Conservation (phyloP, 2,329 filamentous ascomycete genomes). For the Apiospora phragmitis region DNA sequence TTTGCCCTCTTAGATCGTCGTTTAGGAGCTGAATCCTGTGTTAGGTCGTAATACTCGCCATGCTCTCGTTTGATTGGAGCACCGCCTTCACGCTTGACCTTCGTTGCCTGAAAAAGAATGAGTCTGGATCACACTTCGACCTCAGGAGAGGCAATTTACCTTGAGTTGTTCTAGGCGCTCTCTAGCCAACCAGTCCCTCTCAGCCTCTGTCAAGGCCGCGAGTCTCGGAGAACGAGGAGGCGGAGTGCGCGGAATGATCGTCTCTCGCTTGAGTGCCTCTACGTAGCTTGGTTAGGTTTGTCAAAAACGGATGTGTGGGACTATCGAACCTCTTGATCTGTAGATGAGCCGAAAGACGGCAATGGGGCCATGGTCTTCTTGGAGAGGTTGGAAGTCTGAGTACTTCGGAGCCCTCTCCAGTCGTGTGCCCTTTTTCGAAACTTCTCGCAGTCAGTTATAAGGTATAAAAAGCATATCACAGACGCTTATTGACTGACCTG, state of each 20-base stretch:
- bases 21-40: conserved; percentile 15
- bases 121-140: not conserved
- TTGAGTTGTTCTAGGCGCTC: conserved; percentile 30
- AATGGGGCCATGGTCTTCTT: conserved; percentile 24
- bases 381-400: not conserved
- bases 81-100: conserved; percentile 18
- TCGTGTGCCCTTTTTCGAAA: conserved; percentile 11
- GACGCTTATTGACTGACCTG: conserved; percentile 20
- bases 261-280: conserved; percentile 33
- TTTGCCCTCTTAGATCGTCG: conserved; percentile 19
- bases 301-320: not conserved
- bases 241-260: conserved; percentile 31
- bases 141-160: conserved; percentile 16
- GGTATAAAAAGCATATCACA: not conserved
- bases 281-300: not conserved
- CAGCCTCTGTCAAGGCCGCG: conserved; percentile 22
- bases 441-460: conserved; percentile 15
- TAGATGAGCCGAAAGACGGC: conserved; percentile 34
- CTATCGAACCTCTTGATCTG: conserved; percentile 30
- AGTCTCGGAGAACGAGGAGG: conserved; percentile 21
- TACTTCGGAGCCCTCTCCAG: conserved; percentile 8
- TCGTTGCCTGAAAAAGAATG: conserved; percentile 3
- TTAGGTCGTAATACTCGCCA: conserved; percentile 29
- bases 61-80: conserved; percentile 28
- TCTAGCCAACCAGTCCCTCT: conserved; percentile 30